Conservation (phyloP, 352 stramenopile genomes). For the Elongisporangium anandrum region DNA sequence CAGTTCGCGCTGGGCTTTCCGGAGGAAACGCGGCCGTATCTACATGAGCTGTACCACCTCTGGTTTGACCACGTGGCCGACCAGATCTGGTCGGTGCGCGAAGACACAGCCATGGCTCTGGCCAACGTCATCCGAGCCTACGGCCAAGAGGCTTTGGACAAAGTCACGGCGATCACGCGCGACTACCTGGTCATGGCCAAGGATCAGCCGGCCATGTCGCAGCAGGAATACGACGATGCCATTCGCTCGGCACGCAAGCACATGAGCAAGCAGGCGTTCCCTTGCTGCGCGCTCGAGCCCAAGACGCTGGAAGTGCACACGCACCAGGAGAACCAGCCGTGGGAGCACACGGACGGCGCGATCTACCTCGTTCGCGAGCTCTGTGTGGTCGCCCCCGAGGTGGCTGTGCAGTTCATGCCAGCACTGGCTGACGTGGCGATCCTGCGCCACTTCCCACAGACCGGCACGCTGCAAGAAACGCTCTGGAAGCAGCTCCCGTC, state of each 20-base stretch:
- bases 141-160: slow-evolving; percentile 67
- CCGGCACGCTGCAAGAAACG: slow-evolving; percentile 70
- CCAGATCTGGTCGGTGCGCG: slow-evolving; percentile 96
- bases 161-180: slow-evolving; percentile 63
- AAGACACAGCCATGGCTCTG: slow-evolving; percentile 93
- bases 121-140: slow-evolving; percentile 93
- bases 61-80: slow-evolving; percentile 96
- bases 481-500: slow-evolving; percentile 81
- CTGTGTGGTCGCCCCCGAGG: slow-evolving; percentile 51
- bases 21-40: slow-evolving; percentile 83
- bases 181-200: slow-evolving; percentile 85
- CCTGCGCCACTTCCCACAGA: slow-evolving; percentile 73
- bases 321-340: slow-evolving; percentile 87
- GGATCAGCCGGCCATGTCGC: slow-evolving; percentile 88
- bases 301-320: slow-evolving; percentile 89
- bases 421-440: slow-evolving; percentile 67
- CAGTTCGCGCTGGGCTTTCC: slow-evolving; percentile 82
- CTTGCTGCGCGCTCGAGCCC: slow-evolving; percentile 93
- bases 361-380: slow-evolving; percentile 96
- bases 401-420: slow-evolving; percentile 47
- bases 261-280: slow-evolving; percentile 92
- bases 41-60: slow-evolving; percentile 81
- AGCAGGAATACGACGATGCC: slow-evolving; percentile 90
- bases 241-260: slow-evolving; percentile 91
- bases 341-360: slow-evolving; percentile 94